These are phyloP conservation scores for Wickerhamomyces bovis DNA, from an alignment of 805 yeast genomes.

Conservation along the genomic window DNA sequence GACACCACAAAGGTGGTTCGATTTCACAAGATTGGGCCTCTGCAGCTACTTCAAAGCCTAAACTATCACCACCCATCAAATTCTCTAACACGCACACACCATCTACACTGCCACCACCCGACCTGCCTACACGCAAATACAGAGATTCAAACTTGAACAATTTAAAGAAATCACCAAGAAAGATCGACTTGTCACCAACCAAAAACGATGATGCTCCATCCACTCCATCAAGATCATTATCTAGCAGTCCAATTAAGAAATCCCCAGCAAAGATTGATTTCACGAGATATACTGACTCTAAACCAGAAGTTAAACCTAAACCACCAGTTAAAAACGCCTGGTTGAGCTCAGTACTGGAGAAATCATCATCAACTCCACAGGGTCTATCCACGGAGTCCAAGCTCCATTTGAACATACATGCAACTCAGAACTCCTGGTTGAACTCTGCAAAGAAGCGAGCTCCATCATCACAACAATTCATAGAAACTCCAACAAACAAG, in stretches of 20 bases:
- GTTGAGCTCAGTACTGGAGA: conserved; percentile 10
- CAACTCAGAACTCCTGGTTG: conserved; percentile 5
- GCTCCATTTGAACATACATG: background rate
- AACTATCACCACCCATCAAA: conserved; percentile 3
- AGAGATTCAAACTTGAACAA: background rate
- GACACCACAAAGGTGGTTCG: conserved; percentile 9
- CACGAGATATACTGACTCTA: background rate
- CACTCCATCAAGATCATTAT: background rate
- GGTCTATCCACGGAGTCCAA: conserved; percentile 4
- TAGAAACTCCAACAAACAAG: background rate
- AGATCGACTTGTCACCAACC: background rate
- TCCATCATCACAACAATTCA: conserved; percentile 1
- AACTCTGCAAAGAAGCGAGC: conserved; percentile 10
- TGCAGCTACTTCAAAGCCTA: conserved; percentile 8
- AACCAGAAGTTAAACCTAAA: conserved; percentile 5
- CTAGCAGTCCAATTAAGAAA: conserved; percentile 11
- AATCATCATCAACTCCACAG: conserved; percentile 11
- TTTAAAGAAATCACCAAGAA: conserved; percentile 12
- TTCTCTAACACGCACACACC: background rate
- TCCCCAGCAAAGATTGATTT: conserved; percentile 17
- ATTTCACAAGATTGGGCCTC: conserved; percentile 4
- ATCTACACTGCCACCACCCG: background rate
- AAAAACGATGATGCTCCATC: background rate
- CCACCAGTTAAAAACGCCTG: conserved; percentile 3
- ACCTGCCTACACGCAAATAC: background rate